Evolutionary conservation across 768 basidiomycete species (phyloP).

Genomic region (Suillus subalutaceus): DNA sequence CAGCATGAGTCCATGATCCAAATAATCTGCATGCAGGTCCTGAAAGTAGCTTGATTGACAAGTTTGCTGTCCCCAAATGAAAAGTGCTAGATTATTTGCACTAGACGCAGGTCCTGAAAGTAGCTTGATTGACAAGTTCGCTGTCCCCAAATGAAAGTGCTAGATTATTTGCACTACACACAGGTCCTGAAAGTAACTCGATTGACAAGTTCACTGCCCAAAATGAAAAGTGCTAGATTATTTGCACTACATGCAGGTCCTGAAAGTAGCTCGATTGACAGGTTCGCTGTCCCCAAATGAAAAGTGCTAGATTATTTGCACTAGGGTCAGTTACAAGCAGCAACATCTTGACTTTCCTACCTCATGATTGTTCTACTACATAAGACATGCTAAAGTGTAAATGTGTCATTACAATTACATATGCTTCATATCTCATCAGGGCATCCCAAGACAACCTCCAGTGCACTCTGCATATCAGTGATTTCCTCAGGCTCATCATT

Average conservation of each 20-base stretch:
- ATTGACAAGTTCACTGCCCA: too few species aligned
- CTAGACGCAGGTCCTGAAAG: slow-evolving; percentile 47
- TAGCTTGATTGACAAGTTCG: slow-evolving; percentile 50
- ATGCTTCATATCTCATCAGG: too few species aligned
- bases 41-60: too few species aligned
- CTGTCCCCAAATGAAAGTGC: slow-evolving; percentile 68
- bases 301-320: slow-evolving; percentile 50
- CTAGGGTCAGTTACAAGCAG: background rate
- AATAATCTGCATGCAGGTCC: too few species aligned
- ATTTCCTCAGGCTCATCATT: too few species aligned
- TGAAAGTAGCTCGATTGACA: slow-evolving; percentile 54
- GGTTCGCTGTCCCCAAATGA: slow-evolving; percentile 64
- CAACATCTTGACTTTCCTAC: slow-evolving; percentile 38
- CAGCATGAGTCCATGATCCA: too few species aligned
- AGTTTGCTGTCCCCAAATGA: slow-evolving; percentile 49
- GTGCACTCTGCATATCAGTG: too few species aligned
- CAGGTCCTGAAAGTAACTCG: slow-evolving; percentile 47
- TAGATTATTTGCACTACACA: slow-evolving; percentile 32
- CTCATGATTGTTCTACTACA: slow-evolving; percentile 50
- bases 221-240: slow-evolving; percentile 53
- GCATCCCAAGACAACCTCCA: too few species aligned
- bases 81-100: slow-evolving; percentile 52
- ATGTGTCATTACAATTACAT: too few species aligned
- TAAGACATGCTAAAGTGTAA: too few species aligned
- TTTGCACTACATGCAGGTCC: slow-evolving; percentile 29